Evolutionary conservation across 345 rosid species (phyloP).

Genomic region (Cardamine resedifolia): DNA sequence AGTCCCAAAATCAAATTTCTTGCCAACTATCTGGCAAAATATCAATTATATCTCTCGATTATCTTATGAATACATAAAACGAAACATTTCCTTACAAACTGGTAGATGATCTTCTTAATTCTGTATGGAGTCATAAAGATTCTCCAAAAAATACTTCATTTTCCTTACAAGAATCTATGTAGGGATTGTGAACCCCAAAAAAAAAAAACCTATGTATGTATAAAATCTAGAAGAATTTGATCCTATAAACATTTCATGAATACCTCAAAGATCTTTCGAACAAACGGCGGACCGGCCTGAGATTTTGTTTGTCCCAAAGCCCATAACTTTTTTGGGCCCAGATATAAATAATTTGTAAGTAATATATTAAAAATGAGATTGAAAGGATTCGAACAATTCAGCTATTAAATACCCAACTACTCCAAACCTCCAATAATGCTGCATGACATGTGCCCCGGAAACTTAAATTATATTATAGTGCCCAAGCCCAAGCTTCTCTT

Average conservation of each 20-base stretch:
- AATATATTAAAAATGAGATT: neutral
- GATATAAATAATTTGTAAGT: neutral
- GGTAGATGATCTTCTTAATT: neutral
- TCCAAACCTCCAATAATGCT: neutral
- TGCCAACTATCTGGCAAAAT: too few species aligned
- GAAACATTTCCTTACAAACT: neutral
- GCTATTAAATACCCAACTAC: neutral
- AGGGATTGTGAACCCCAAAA: too few species aligned
- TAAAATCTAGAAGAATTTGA: neutral
- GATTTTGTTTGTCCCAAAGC: neutral
- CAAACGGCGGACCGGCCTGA: neutral
- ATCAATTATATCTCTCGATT: too few species aligned
- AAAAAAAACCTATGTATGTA: neutral
- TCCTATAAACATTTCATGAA: too few species aligned
- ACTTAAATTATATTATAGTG: too few species aligned
- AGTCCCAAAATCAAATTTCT: too few species aligned
- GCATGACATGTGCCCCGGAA: too few species aligned
- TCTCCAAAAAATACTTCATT: too few species aligned
- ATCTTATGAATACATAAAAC: neutral
- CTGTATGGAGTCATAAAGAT: neutral
- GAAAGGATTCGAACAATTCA: neutral
- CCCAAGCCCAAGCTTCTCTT: neutral
- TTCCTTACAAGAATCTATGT: too few species aligned
- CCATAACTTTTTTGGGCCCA: neutral
- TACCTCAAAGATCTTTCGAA: neutral